These are phyloP conservation scores for Zasmidium angulare DNA, from an alignment of 2,329 filamentous ascomycete species.

Conservation along the genomic window DNA sequence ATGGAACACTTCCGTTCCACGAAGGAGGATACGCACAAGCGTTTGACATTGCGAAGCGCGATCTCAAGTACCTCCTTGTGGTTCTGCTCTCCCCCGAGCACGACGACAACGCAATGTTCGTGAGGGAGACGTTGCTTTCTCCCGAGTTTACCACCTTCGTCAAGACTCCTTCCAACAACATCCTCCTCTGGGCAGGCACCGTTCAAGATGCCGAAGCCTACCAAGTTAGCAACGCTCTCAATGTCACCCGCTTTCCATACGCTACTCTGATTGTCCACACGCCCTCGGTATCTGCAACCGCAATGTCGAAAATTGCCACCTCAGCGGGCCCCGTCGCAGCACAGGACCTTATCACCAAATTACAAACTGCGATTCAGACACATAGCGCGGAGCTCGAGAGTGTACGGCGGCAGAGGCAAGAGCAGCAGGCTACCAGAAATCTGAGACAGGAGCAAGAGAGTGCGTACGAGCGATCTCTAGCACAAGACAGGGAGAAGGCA, in stretches of 20 bases:
- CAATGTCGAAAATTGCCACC: constrained; percentile 87
- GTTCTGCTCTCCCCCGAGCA: constrained; percentile 89
- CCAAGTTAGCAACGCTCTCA: constrained; percentile 82
- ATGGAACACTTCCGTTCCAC: constrained; percentile 70
- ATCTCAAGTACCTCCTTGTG: constrained; percentile 88
- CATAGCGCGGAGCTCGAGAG: constrained; percentile 74
- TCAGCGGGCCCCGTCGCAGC: constrained; percentile 71
- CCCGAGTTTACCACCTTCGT: constrained; percentile 73
- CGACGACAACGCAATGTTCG: constrained; percentile 82
- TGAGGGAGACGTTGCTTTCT: constrained; percentile 76
- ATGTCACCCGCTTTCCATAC: constrained; percentile 91
- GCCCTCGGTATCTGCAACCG: constrained; percentile 75
- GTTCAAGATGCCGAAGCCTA: constrained; percentile 92
- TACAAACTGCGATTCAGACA: constrained; percentile 70
- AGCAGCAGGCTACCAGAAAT: constrained; percentile 76
- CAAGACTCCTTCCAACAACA: constrained; percentile 71
- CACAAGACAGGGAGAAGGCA: constrained; percentile 81
- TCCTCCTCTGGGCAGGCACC: constrained; percentile 90
- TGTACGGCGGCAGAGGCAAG: constrained; percentile 72
- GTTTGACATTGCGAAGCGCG: constrained; percentile 83
- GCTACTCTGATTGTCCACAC: constrained; percentile 83
- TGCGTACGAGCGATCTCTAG: constrained; percentile 89
- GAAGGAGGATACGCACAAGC: constrained; percentile 91
- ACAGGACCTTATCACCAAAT: constrained; percentile 70
- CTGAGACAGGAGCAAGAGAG: constrained; percentile 87